These are phyloP conservation scores for Trapa bicornis DNA, from an alignment of 345 rosid species.

Conservation along the genomic window DNA sequence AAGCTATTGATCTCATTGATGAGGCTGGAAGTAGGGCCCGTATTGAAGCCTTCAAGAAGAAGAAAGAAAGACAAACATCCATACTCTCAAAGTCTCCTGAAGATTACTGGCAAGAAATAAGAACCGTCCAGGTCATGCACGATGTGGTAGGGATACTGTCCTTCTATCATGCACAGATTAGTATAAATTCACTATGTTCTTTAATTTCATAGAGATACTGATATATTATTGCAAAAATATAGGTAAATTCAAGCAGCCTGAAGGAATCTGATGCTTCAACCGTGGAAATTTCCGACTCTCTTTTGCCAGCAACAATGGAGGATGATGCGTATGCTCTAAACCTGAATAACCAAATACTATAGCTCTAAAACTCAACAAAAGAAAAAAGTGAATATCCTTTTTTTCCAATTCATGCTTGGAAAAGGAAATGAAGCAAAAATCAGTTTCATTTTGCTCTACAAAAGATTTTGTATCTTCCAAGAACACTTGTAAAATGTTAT, in stretches of 20 bases:
- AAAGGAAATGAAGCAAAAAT: neutral
- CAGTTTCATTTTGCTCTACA: neutral
- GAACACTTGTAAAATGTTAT: neutral
- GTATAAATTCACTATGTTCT: neutral
- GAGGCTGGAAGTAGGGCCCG: conserved; percentile 98
- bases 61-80: conserved; percentile 59
- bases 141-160: conserved; percentile 56
- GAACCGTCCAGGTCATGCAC: conserved; percentile 93
- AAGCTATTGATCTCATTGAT: conserved; percentile 95
- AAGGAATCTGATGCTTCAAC: conserved; percentile 29
- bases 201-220: neutral
- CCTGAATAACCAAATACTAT: neutral
- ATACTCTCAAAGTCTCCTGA: conserved; percentile 75
- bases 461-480: neutral
- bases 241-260: conserved; percentile 56
- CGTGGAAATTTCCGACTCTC: conserved; percentile 38
- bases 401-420: neutral
- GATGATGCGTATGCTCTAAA: conserved; percentile 46
- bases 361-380: neutral
- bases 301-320: conserved; percentile 35
- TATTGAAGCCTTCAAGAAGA: conserved; percentile 69
- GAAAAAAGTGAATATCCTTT: neutral
- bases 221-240: conserved; percentile 12
- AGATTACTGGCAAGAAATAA: conserved; percentile 97
- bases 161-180: neutral